Evolutionary conservation across 2,329 filamentous ascomycete species (phyloP).

Genomic region (Cladosporium cucumerinum): DNA sequence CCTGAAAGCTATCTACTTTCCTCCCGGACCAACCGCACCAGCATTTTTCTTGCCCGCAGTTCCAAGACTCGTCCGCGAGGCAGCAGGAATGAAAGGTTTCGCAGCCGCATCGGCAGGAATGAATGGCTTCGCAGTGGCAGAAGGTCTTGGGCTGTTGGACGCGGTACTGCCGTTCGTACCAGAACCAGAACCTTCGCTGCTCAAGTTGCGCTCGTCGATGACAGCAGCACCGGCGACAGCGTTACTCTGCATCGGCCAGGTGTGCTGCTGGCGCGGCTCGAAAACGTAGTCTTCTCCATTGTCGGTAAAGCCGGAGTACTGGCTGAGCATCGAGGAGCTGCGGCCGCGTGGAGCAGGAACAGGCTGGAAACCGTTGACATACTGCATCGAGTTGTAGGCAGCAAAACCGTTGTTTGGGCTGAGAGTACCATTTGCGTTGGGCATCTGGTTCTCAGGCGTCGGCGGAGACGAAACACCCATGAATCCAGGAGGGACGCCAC

Average conservation of each 20-base stretch:
- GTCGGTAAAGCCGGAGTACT: slow-evolving; percentile 51
- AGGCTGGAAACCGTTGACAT: slow-evolving; percentile 17
- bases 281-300: slow-evolving; percentile 30
- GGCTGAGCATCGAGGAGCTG: slow-evolving; percentile 52
- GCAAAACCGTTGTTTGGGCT: slow-evolving; percentile 23
- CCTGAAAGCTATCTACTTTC: slow-evolving; percentile 11
- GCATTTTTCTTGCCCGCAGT: slow-evolving; percentile 16
- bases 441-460: slow-evolving; percentile 60
- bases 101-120: slow-evolving; percentile 29
- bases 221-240: slow-evolving; percentile 19
- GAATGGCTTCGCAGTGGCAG: slow-evolving; percentile 30
- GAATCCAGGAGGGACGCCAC: slow-evolving; percentile 20
- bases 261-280: slow-evolving; percentile 21
- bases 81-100: slow-evolving; percentile 31
- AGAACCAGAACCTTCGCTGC: slow-evolving; percentile 29
- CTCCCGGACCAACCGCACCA: slow-evolving; percentile 12
- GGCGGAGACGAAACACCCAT: slow-evolving; percentile 39
- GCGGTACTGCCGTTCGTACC: slow-evolving; percentile 25
- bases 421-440: slow-evolving; percentile 44
- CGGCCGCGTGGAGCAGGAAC: slow-evolving; percentile 39
- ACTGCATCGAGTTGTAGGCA: slow-evolving; percentile 14
- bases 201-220: slow-evolving; percentile 24
- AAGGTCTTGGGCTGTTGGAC: slow-evolving; percentile 33
- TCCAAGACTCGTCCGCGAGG: slow-evolving; percentile 24
- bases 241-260: slow-evolving; percentile 25